Evolutionary conservation across 2,329 filamentous ascomycete species (phyloP), one percentile per base, ranked within the genome.

Genomic region (Penicillium sp.): DNA sequence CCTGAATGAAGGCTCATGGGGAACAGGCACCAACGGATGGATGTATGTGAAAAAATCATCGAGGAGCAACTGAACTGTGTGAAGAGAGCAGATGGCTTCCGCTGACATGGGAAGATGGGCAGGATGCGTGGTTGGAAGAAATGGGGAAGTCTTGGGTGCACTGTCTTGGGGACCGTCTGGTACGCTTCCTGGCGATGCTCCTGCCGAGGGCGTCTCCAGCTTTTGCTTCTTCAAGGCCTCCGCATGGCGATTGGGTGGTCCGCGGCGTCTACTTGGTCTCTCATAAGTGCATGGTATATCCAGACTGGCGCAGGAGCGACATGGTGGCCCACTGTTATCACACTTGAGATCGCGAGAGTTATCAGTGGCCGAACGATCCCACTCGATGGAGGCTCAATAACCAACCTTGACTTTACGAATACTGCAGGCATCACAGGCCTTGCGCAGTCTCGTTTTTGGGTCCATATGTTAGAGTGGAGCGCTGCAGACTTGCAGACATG

Each of bases 221-320:
- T 77, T 76, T 46, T 79, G 76, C 59, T 76, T 80, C 70, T 85
- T 85, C 59, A 85, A 77, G 18, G 79, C 80, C 69, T 85, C 82
- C 13, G 82, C 82, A 69, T 84, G 81, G 54, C 78, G 72, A 58
- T 85, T 86, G 29, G 82, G 81, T 33, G 83, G 83, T 4, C 83
- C 83, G 59, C 83, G 74, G 50, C 83, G 75, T 48, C 80, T 74
- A 61, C 78, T 83, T 26, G 81, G 81, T 53, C 82, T 73, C 41
- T 83, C 75, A 62, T 83, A 85, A 48, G 82, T 85, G 63, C 83
- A 86, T 26, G 81, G 81, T 42, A 85, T 84, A 52, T 84, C 81
- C 54, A 85, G 72, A 45, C 78, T 76, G 37, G 79, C 74, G 66
- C 83, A 86, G 40, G 82, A 82, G 61, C 78, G 73, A 69, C 83